phyloP scores from a whole-genome alignment of 1,284 basidiomycete genomes.

The Hypsizygus ulmarius region DNA sequence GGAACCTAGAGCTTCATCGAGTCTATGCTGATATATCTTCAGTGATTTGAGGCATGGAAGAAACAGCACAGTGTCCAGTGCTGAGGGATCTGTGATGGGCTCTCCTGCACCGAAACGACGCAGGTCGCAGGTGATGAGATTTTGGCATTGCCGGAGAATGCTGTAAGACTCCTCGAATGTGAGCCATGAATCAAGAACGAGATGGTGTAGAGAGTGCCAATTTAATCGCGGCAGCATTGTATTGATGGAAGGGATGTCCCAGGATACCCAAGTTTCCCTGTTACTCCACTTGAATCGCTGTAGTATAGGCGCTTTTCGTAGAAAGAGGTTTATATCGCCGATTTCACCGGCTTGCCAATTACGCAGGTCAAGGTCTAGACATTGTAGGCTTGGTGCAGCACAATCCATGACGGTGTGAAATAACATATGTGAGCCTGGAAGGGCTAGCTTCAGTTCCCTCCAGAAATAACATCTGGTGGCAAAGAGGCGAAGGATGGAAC shows the following conservation, averaged over 20 bases:
- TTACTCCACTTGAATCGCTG: constrained; percentile 18
- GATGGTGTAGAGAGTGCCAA: constrained; percentile 20
- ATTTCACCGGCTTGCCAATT: constrained; percentile 19
- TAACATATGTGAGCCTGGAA: constrained; percentile 21
- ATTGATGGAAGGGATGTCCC: constrained; percentile 17
- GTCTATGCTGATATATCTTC: constrained; percentile 20
- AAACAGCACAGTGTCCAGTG: constrained; percentile 1
- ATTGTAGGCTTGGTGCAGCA: constrained; percentile 14
- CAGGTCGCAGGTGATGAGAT: constrained; percentile 17
- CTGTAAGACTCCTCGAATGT: constrained; percentile 17
- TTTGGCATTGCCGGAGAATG: constrained; percentile 20
- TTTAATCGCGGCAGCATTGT: constrained; percentile 14
- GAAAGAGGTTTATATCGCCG: constrained; percentile 13
- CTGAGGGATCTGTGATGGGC: neutral
- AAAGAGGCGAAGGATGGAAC: constrained; percentile 14
- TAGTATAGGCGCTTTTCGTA: constrained; percentile 15
- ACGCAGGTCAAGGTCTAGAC: constrained; percentile 18
- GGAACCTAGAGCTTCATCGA: constrained; percentile 19
- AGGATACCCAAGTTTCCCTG: constrained; percentile 18
- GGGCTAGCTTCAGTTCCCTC: constrained; percentile 16
- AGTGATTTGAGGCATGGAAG: constrained; percentile 18
- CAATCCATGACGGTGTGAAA: constrained; percentile 12
- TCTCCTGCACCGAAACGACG: constrained; percentile 17
- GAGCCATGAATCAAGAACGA: constrained; percentile 21
- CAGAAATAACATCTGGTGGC: constrained; percentile 16